These are phyloP conservation scores for Stylonectria norvegica DNA, from an alignment of 2,329 filamentous ascomycete species.

Conservation along the genomic window DNA sequence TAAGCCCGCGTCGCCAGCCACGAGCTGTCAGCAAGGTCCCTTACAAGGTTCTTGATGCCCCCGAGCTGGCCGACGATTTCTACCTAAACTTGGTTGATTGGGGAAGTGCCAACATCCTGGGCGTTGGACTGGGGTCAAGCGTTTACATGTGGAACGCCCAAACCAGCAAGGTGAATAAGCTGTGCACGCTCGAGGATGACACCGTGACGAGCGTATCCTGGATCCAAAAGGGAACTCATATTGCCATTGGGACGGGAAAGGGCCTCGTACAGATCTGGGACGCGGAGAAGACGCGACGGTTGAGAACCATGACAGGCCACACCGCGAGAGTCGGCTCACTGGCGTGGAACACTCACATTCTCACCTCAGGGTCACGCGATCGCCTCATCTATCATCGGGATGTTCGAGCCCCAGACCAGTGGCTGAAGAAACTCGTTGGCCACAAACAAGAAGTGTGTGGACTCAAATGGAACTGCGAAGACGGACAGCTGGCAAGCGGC, in stretches of 20 bases:
- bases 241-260: constrained; percentile 92
- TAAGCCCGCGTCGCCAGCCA: constrained; percentile 85
- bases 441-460: constrained; percentile 99
- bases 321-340: constrained; percentile 88
- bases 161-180: constrained; percentile 84
- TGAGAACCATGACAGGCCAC: constrained; percentile 96
- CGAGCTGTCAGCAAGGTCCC: constrained; percentile 92
- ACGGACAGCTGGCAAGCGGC: constrained; percentile 89
- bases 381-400: constrained; percentile 93
- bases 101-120: constrained; percentile 91
- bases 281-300: constrained; percentile 75
- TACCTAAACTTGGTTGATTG: constrained; percentile 97
- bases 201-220: constrained; percentile 95
- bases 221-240: constrained; percentile 96
- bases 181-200: constrained; percentile 90
- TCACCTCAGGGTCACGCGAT: constrained; percentile 92
- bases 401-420: constrained; percentile 88
- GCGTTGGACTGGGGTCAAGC: constrained; percentile 85
- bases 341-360: constrained; percentile 97
- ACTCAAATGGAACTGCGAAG: constrained; percentile 93
- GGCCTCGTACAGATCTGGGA: constrained; percentile 98
- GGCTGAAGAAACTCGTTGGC: constrained; percentile 78
- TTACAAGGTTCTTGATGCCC: constrained; percentile 95
- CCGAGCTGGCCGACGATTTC: constrained; percentile 94
- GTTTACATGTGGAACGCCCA: constrained; percentile 99